Evolutionary conservation across 192 early-diverging fungal species (phyloP).

Genomic region (Umbelopsis ramanniana): DNA sequence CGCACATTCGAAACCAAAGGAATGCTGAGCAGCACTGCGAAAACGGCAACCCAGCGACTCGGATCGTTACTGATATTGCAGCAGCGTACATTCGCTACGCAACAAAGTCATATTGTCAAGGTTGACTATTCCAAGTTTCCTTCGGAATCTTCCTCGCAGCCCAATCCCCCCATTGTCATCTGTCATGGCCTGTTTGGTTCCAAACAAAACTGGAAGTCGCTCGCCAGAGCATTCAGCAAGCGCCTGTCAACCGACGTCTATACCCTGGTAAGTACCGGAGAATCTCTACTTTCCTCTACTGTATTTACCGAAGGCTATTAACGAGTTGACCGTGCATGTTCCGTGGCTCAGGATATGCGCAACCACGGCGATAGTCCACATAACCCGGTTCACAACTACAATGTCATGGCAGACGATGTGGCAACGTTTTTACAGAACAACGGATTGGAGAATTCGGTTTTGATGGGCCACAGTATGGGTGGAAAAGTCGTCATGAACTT

Average conservation of each 20-base stretch:
- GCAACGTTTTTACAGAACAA: constrained; percentile 68
- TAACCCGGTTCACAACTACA: constrained; percentile 62
- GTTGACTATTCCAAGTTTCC: background rate
- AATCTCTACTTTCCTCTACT: too few species aligned
- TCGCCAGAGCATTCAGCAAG: constrained; percentile 73
- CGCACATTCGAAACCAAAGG: background rate
- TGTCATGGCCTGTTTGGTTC: constrained; percentile 94
- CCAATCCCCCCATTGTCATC: constrained; percentile 64
- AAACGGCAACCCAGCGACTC: background rate
- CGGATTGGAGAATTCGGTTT: constrained; percentile 52
- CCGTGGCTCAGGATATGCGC: constrained; percentile 73
- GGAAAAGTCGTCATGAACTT: constrained; percentile 77
- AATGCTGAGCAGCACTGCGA: background rate
- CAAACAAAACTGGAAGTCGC: constrained; percentile 92
- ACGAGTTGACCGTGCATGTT: too few species aligned
- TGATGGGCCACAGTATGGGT: constrained; percentile 95
- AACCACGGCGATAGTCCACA: constrained; percentile 96
- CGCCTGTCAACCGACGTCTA: constrained; percentile 67
- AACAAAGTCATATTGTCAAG: background rate
- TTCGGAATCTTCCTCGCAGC: background rate
- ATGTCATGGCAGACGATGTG: constrained; percentile 83
- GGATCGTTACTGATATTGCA: background rate
- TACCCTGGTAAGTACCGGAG: constrained; percentile 58
- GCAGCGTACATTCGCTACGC: background rate
- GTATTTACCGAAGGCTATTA: too few species aligned